These are phyloP conservation scores for Sarcomyxa edulis DNA, from an alignment of 768 basidiomycete genomes.

Conservation along the genomic window DNA sequence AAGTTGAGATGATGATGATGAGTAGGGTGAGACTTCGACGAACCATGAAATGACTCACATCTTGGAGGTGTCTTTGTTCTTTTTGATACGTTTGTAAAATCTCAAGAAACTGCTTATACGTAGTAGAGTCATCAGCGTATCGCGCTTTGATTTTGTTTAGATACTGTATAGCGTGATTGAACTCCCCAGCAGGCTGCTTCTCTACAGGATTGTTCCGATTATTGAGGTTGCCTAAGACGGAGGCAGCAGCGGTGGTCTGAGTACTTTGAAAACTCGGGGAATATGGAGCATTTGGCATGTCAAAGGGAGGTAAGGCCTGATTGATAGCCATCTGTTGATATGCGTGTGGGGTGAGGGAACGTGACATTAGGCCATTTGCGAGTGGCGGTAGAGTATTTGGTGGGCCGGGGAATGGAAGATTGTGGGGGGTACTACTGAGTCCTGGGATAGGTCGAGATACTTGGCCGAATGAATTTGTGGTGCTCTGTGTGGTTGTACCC, in stretches of 20 bases:
- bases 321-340: slow-evolving; percentile 35
- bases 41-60: slow-evolving; percentile 42
- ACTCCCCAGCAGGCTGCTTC: slow-evolving; percentile 59
- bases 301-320: slow-evolving; percentile 28
- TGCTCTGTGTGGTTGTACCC: slow-evolving; percentile 66
- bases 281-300: slow-evolving; percentile 37
- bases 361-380: slow-evolving; percentile 38
- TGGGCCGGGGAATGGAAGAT: slow-evolving; percentile 27
- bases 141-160: slow-evolving; percentile 98
- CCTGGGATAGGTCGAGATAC: slow-evolving; percentile 21
- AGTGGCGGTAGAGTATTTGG: slow-evolving; percentile 21
- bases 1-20: slow-evolving; percentile 10
- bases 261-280: slow-evolving; percentile 41
- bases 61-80: slow-evolving; percentile 68
- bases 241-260: slow-evolving; percentile 56
- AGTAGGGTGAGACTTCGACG: slow-evolving; percentile 6
- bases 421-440: slow-evolving; percentile 22
- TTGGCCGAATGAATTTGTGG: slow-evolving; percentile 30
- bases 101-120: slow-evolving; percentile 87
- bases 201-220: slow-evolving; percentile 43
- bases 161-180: slow-evolving; percentile 93
- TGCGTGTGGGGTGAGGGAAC: slow-evolving; percentile 50
- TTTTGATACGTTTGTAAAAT: slow-evolving; percentile 86
- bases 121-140: slow-evolving; percentile 84
- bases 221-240: slow-evolving; percentile 58